Conservation (phyloP, 306 rosid genomes). For the Medicago lupulina region DNA sequence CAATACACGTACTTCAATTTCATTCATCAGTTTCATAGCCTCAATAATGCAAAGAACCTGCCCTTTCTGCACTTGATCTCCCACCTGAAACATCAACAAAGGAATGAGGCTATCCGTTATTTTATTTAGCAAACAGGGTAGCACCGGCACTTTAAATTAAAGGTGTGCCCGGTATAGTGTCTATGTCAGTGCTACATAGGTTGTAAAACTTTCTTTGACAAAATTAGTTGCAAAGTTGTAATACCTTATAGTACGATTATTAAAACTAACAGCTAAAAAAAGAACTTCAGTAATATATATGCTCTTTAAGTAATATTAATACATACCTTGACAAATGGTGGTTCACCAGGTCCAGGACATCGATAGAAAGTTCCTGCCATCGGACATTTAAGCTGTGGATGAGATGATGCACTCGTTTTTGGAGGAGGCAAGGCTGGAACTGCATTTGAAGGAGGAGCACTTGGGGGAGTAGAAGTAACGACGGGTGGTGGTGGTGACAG, state of each 20-base stretch:
- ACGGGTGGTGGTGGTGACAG: conserved; percentile 53
- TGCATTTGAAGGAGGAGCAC: conserved; percentile 54
- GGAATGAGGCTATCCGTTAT: neutral
- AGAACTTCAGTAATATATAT: too few species aligned
- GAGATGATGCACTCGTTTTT: conserved; percentile 67
- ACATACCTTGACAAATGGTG: conserved; percentile 85
- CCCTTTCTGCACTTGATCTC: conserved; percentile 93
- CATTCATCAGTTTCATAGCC: conserved; percentile 99
- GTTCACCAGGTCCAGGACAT: conserved; percentile 78
- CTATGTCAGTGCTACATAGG: too few species aligned
- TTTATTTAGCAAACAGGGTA: too few species aligned
- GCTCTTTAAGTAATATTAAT: neutral
- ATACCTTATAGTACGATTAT: too few species aligned
- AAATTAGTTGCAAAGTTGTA: too few species aligned
- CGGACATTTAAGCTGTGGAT: conserved; percentile 79
- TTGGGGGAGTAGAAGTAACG: conserved; percentile 55
- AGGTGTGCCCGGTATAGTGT: too few species aligned
- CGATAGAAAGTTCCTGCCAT: conserved; percentile 98
- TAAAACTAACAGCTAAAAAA: too few species aligned
- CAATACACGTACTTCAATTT: conserved; percentile 72
- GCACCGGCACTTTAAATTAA: too few species aligned
- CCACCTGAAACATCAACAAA: conserved; percentile 69
- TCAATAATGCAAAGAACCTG: conserved; percentile 88
- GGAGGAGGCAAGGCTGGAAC: conserved; percentile 63
- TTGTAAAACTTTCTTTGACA: too few species aligned